Conservation (phyloP, 257 asterid genomes). For the Primulina huaijiensis region DNA sequence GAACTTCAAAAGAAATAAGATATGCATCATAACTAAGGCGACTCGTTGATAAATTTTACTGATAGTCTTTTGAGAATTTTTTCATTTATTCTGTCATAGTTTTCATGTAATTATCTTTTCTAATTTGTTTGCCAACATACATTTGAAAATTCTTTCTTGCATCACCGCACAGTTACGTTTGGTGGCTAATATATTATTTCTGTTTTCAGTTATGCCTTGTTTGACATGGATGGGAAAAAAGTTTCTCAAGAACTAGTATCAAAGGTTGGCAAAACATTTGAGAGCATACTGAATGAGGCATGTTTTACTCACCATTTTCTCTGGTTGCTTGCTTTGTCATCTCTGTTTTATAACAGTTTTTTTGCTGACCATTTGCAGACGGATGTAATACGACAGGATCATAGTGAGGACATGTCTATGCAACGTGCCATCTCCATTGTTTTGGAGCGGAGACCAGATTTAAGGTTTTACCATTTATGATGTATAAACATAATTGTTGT, state of each 20-base stretch:
- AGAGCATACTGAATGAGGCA: conserved; percentile 85
- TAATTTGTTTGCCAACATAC: neutral
- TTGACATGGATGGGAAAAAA: conserved; percentile 84
- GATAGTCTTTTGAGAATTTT: neutral
- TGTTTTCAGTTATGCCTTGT: conserved; percentile 80
- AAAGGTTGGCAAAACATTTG: conserved; percentile 79
- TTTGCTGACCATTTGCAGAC: conserved; percentile 47
- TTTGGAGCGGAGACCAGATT: conserved; percentile 80
- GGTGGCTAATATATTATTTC: neutral
- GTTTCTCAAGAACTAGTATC: conserved; percentile 86
- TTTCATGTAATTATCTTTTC: neutral
- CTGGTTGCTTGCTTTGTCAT: neutral
- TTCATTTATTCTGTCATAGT: neutral
- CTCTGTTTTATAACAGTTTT: conserved; percentile 11
- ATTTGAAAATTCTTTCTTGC: neutral
- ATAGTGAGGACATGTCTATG: conserved; percentile 74
- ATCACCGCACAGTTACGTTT: neutral
- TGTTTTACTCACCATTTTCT: neutral
- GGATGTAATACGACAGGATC: conserved; percentile 63
- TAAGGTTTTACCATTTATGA: conserved; percentile 46
- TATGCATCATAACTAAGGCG: neutral
- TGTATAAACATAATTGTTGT: neutral
- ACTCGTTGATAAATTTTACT: neutral
- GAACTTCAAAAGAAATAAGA: conserved; percentile 11
- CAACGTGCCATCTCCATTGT: conserved; percentile 74